Base-by-base conservation (phyloP, 345 rosid species). In the Corymbia maculata region DNA sequence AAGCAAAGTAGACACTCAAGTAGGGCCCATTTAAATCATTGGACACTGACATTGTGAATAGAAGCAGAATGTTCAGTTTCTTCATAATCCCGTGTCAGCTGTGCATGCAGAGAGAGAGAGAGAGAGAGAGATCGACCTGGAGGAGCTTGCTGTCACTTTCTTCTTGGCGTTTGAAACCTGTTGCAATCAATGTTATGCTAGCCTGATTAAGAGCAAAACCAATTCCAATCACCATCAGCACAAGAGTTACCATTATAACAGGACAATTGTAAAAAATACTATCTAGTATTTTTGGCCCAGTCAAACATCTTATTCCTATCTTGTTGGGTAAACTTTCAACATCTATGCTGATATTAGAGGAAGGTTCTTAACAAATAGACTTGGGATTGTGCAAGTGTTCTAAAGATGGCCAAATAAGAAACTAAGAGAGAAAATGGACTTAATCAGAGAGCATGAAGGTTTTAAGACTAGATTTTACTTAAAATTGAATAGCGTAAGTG, bases 81-180 rank as follows among this genome's bases (percentile, higher is more conserved):
- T 86, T 85, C 66, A 21, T 45, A 53, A 24, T 57, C 91, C 93
- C 92, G 96, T 90, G 92, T 90, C 89, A 88, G 45, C 61, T 87
- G 47, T 12, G 52, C 42, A 45, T 14, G 8, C 12, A 28, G 44
- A 7, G 79, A 45, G 52, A 47, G 85, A 1, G 90, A 87, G 90
- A 82, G 70, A 80, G 59, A 52, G 51, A 24, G 64, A 51, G 87
- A 66, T 85, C 42, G 86, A 95, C 98, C 99, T 95, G 98, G 51
- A 91, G 91, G 52, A 95, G 92, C 87, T 94, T 92, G 79, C 91
- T 95, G 91, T 96, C 97, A 86, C 92, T 93, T 84, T 95, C 99
- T 88, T 97, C 99, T 90, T 95, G 98, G 79, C 94, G 94, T 91
- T 97, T 96, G 92, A 96, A 97, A 36, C 99, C 99, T 45, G 99